Base-by-base conservation (phyloP, 2,329 filamentous ascomycete genomes). In the Paraphoma chrysanthemicola region DNA sequence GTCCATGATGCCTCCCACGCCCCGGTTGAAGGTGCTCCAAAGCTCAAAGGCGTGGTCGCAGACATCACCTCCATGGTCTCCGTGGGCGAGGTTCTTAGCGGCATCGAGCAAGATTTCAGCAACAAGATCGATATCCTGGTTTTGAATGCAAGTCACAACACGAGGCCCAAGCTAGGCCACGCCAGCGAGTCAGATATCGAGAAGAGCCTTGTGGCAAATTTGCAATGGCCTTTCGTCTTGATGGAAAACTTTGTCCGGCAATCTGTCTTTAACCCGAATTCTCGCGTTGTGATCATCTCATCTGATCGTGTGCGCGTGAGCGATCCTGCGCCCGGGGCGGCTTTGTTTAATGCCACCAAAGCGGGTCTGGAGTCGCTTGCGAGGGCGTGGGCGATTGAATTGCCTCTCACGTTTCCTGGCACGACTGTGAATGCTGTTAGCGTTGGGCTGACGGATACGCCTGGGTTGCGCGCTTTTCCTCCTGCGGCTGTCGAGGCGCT, bases 361-460 rank as follows among this genome's bases (percentile, higher is more conserved):
- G 52, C 66, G 0, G 70, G 62, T 0, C 53, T 70, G 17, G 68
- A 73, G 29, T 49, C 56, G 3, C 42, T 73, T 16, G 59, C 58
- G 2, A 48, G 66, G 4, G 56, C 57, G 0, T 73, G 68, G 69
- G 66, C 69, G 8, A 52, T 67, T 2, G 64, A 70, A 12, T 56
- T 73, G 4, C 66, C 60, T 17, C 54, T 58, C 17, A 48, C 8
- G 10, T 68, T 60, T 42, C 65, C 59, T 4, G 69, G 70, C 8
- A 72, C 69, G 14, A 73, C 70, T 1, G 69, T 67, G 6, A 73
- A 74, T 59, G 62, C 67, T 0, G 63, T 74, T 18, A 62, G 63
- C 7, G 68, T 72, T 2, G 71, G 70, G 2, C 45, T 73, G 47
- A 73, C 70, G 41, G 66, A 68, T 47, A 73, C 63, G 18, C 67